Evolutionary conservation across 169 alveolate genomes (phyloP).

Genomic region (Cryptosporidium tyzzeri): DNA sequence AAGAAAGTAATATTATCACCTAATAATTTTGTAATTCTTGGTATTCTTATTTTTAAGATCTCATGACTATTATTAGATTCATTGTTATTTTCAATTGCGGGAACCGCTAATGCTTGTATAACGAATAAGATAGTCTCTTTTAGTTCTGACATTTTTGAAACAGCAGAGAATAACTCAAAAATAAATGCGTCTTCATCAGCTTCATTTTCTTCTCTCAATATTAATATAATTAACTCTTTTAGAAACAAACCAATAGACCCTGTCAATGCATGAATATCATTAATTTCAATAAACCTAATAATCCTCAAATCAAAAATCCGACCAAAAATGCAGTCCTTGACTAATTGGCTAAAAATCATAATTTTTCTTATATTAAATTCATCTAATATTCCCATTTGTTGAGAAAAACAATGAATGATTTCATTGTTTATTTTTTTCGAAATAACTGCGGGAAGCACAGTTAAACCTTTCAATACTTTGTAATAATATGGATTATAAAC

Average conservation of each 20-base stretch:
- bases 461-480: slow-evolving; percentile 25
- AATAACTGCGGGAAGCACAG: slow-evolving; percentile 30
- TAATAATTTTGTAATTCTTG: slow-evolving; percentile 4
- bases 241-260: slow-evolving; percentile 26
- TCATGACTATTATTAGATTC: neutral
- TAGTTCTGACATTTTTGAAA: slow-evolving; percentile 24
- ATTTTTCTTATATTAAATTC: slow-evolving; percentile 28
- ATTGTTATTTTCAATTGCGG: slow-evolving; percentile 30
- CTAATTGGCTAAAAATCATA: slow-evolving; percentile 19
- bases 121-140: slow-evolving; percentile 30
- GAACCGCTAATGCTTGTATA: slow-evolving; percentile 1
- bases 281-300: slow-evolving; percentile 8
- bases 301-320: slow-evolving; percentile 44
- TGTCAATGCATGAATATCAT: slow-evolving; percentile 21
- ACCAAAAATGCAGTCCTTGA: slow-evolving; percentile 53
- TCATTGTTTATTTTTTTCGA: slow-evolving; percentile 51
- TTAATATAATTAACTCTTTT: slow-evolving; percentile 17
- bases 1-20: neutral
- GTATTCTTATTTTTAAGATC: slow-evolving; percentile 15
- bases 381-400: slow-evolving; percentile 30
- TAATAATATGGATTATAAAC: slow-evolving; percentile 40
- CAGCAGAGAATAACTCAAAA: neutral
- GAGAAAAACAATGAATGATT: slow-evolving; percentile 24
- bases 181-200: neutral
- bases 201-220: neutral